Conservation (phyloP, 768 basidiomycete species). For the Tylopilus vinaceipallidus region DNA sequence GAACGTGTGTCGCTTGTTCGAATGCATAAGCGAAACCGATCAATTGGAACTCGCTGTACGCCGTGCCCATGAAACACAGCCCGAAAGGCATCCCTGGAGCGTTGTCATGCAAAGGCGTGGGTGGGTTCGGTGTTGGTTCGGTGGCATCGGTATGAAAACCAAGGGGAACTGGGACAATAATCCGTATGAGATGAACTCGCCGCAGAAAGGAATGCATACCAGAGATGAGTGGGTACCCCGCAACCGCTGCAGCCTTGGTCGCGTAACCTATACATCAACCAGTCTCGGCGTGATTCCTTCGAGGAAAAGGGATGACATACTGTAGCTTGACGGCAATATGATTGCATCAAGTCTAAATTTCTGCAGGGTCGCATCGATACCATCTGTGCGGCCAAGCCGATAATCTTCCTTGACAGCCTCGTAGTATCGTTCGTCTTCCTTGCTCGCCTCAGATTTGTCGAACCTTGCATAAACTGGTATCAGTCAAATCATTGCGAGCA, state of each 20-base stretch:
- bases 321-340: constrained; percentile 39
- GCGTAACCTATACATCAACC: constrained; percentile 19
- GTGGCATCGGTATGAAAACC: constrained; percentile 37
- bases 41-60: constrained; percentile 43
- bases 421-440: constrained; percentile 36
- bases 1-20: constrained; percentile 54
- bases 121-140: constrained; percentile 25
- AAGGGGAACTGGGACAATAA: constrained; percentile 38
- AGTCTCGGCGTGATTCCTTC: background rate
- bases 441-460: constrained; percentile 20
- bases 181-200: constrained; percentile 21
- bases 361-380: constrained; percentile 53
- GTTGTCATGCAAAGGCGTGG: constrained; percentile 35
- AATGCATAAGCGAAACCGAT: constrained; percentile 46
- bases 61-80: constrained; percentile 43
- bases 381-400: constrained; percentile 47
- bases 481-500: background rate
- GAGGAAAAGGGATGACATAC: constrained; percentile 10
- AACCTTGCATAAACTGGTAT: constrained; percentile 14
- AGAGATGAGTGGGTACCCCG: constrained; percentile 38
- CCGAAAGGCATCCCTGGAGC: constrained; percentile 43
- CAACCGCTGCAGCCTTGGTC: constrained; percentile 31
- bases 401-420: constrained; percentile 43
- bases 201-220: constrained; percentile 12
- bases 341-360: constrained; percentile 49